Percentiles rank a stretch among this genome's conserved stretches.
Evolutionary conservation across 2,329 filamentous ascomycete genomes (phyloP).

Genomic region (Cephalotrichum gorgonifer): DNA sequence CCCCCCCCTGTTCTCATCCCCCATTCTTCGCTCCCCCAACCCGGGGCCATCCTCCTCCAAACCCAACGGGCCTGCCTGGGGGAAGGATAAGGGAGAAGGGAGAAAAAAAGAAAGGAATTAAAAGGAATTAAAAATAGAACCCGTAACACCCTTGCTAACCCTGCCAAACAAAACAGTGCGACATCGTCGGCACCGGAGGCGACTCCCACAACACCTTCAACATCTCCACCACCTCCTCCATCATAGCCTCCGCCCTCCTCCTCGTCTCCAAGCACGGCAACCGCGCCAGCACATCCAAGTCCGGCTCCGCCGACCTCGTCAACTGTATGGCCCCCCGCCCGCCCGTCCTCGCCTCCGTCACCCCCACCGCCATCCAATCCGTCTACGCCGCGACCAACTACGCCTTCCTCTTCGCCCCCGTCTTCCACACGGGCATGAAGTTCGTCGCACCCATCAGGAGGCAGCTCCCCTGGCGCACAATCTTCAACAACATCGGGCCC

Average conservation of each 20-base stretch:
- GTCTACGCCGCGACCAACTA: slow-evolving; percentile 82
- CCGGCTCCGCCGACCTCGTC: slow-evolving; percentile 87
- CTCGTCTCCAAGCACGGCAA: slow-evolving; percentile 94
- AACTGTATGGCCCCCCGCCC: slow-evolving; percentile 61
- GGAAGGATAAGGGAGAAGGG: slow-evolving; percentile 6
- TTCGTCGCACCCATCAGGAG: slow-evolving; percentile 77
- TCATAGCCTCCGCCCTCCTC: slow-evolving; percentile 76
- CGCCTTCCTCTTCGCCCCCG: slow-evolving; percentile 88
- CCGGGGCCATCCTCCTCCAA: neutral
- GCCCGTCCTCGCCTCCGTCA: slow-evolving; percentile 65
- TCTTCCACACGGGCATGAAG: slow-evolving; percentile 93
- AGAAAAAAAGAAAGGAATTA: neutral
- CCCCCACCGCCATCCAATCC: slow-evolving; percentile 55
- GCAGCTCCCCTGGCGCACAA: slow-evolving; percentile 86
- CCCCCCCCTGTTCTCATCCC: neutral
- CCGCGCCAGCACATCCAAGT: slow-evolving; percentile 87
- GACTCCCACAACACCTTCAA: slow-evolving; percentile 98
- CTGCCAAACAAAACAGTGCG: slow-evolving; percentile 41
- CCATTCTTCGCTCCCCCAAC: neutral
- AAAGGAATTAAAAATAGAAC: no score
- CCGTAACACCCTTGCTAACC: slow-evolving; percentile 6
- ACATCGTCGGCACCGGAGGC: slow-evolving; percentile 95
- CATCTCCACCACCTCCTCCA: slow-evolving; percentile 89
- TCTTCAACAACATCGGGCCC: slow-evolving; percentile 94
- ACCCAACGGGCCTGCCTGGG: no score